phyloP scores from a whole-genome alignment of 768 basidiomycete species.

The Mycena galericulata region DNA sequence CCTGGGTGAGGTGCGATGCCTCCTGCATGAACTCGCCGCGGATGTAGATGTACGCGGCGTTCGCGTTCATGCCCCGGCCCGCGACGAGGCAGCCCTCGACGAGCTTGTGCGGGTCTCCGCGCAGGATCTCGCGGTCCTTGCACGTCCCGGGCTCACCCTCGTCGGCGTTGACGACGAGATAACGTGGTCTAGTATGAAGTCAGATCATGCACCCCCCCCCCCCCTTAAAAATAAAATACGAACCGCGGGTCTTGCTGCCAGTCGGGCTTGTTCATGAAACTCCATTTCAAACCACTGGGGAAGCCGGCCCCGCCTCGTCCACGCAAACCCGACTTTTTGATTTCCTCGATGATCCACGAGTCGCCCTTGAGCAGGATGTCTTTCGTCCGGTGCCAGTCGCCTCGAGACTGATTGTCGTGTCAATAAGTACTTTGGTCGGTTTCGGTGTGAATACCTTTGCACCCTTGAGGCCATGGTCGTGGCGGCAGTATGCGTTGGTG shows the following conservation, averaged over 20 bases:
- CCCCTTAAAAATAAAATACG: constrained; percentile 25
- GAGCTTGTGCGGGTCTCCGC: constrained; percentile 98
- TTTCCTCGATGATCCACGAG: constrained; percentile 95
- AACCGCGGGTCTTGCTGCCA: constrained; percentile 95
- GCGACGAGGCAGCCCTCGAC: constrained; percentile 98
- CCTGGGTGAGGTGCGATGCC: constrained; percentile 93
- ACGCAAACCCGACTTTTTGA: constrained; percentile 95
- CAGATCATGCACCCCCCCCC: neutral
- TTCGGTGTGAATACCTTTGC: constrained; percentile 70
- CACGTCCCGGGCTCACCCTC: constrained; percentile 99
- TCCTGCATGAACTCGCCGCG: constrained; percentile 99
- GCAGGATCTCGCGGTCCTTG: constrained; percentile 98
- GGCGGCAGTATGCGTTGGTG: constrained; percentile 88
- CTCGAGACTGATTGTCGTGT: constrained; percentile 70
- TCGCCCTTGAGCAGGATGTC: constrained; percentile 96
- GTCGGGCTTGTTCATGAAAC: constrained; percentile 99
- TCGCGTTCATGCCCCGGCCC: constrained; percentile 97
- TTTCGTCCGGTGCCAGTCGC: constrained; percentile 99
- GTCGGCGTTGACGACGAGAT: constrained; percentile 97
- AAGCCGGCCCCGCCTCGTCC: constrained; percentile 98
- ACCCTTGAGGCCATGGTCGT: constrained; percentile 95
- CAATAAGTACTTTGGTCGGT: neutral
- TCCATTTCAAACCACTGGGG: constrained; percentile 97
- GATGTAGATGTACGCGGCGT: constrained; percentile 99
- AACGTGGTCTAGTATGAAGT: constrained; percentile 74